Evolutionary conservation across 495 filamentous ascomycete genomes (phyloP).

Genomic region (Lasiosphaeria hispida): DNA sequence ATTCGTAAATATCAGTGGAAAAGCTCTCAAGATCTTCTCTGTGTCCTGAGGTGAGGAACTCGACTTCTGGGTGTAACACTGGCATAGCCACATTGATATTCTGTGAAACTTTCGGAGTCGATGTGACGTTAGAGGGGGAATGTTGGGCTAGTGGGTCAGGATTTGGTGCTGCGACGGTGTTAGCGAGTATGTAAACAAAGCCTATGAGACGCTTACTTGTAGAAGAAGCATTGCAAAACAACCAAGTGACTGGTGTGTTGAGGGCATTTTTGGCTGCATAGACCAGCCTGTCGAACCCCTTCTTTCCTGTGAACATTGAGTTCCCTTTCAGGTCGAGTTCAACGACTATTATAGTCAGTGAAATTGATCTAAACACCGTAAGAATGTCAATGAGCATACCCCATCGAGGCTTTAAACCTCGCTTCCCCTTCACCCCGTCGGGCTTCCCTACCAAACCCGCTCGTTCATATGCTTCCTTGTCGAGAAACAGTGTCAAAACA

Average conservation of each 20-base stretch:
- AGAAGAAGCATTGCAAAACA: slow-evolving; percentile 66
- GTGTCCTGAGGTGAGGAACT: slow-evolving; percentile 32
- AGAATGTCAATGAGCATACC: slow-evolving; percentile 28
- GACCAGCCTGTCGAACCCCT: slow-evolving; percentile 80
- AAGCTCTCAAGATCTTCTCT: slow-evolving; percentile 56
- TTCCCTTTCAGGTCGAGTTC: slow-evolving; percentile 76
- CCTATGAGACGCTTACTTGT: slow-evolving; percentile 29
- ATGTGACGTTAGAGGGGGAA: slow-evolving; percentile 49
- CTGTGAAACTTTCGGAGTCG: slow-evolving; percentile 29
- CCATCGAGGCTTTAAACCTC: slow-evolving; percentile 52
- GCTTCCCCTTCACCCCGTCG: slow-evolving; percentile 52
- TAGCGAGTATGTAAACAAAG: slow-evolving; percentile 5
- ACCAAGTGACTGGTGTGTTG: slow-evolving; percentile 68
- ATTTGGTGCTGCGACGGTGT: slow-evolving; percentile 32
- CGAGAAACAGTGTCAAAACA: slow-evolving; percentile 70
- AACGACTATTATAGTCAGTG: slow-evolving; percentile 54
- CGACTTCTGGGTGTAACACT: slow-evolving; percentile 41
- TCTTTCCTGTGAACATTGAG: slow-evolving; percentile 87
- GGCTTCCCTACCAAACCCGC: slow-evolving; percentile 79
- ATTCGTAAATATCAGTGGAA: slow-evolving; percentile 71
- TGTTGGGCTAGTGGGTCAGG: slow-evolving; percentile 54
- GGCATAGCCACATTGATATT: slow-evolving; percentile 48
- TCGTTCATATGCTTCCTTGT: slow-evolving; percentile 81
- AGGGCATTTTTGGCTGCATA: slow-evolving; percentile 86
- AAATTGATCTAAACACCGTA: background rate